phyloP scores from a whole-genome alignment of 2,329 filamentous ascomycete genomes.

The Penicillium sp. region DNA sequence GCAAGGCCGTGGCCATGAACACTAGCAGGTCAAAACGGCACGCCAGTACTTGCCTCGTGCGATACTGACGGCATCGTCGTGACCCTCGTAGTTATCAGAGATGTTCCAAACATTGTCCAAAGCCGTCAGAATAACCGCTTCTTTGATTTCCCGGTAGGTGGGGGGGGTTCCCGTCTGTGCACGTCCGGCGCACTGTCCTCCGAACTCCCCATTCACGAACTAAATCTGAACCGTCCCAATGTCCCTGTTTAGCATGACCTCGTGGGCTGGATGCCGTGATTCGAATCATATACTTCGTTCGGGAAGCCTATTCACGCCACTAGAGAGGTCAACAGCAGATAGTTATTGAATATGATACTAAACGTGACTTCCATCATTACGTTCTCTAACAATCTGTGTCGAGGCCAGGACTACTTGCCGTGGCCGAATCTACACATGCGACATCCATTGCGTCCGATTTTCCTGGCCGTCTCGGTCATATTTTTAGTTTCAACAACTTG shows the following conservation, averaged over 20 bases:
- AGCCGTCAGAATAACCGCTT: conserved; percentile 12
- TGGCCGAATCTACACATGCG: not conserved
- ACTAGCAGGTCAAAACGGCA: not conserved
- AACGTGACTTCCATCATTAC: too few relatives aligned
- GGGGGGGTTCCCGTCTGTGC: conserved; percentile 3
- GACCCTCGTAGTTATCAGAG: not conserved
- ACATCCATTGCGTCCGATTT: conserved; percentile 1
- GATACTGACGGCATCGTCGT: not conserved
- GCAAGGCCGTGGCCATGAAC: not conserved
- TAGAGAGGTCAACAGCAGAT: not conserved
- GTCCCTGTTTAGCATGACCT: not conserved
- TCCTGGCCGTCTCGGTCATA: not conserved
- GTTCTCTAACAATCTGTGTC: too few relatives aligned
- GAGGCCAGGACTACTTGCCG: not conserved
- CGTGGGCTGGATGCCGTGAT: not conserved
- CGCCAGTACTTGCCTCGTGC: not conserved
- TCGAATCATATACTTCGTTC: not conserved
- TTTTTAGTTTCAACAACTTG: not conserved
- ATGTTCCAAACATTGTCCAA: not conserved
- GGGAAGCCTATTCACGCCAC: not conserved
- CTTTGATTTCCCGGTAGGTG: not conserved
- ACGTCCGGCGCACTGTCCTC: conserved; percentile 16
- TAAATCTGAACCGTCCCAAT: not conserved
- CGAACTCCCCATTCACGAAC: conserved; percentile 1
- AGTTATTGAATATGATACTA: too few relatives aligned